Base-by-base conservation (phyloP, 805 yeast genomes). In the Metschnikowia dekortorum region DNA sequence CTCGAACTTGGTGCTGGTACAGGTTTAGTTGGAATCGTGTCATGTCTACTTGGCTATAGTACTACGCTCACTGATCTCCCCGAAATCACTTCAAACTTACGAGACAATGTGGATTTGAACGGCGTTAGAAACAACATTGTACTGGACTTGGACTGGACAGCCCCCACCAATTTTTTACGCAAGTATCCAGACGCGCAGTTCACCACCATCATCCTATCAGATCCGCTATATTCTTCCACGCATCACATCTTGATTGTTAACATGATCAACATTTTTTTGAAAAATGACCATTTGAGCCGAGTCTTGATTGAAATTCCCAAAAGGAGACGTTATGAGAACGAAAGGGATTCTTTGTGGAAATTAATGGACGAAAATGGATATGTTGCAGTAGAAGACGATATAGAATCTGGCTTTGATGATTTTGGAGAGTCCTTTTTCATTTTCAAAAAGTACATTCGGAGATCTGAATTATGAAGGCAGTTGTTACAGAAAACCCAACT, bases 1-100 rank as follows among this genome's bases (percentile, higher is more conserved):
- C 63, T 87, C 30, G 99, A 92, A 60, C 69, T 94, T n/a, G 99
- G 99, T 0, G 76, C 98, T 0, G 99, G 99, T 0, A 94, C 99
- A 0, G 99, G 99, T 0, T 72, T 92, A 13, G 85, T 84, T 3
- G 97, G 98, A 0, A 85, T 94, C 34, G 75, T 84, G 0, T 75
- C 87, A 49, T 80, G 79, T 0, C 50, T 73, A 8, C 59, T 84
- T 6, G 89, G 89, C 0, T 67, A 63, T 53, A 57, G 66, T 0
- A 69, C 84, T 1, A 60, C 67, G 10, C 64, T 89, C 26, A 91
- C 98, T 0, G 99, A 92, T 64, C 69, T 94, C 44, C 82, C 83
- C 0, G 94, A 84, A 45, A 91, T 92, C 39, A 75, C 86, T 0
- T 80, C 81, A 0, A 92, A 94, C 60, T 63, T 94, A 43, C 55